phyloP scores from a whole-genome alignment of 495 filamentous ascomycete genomes.

The Melanomma pulvis-pyrius region DNA sequence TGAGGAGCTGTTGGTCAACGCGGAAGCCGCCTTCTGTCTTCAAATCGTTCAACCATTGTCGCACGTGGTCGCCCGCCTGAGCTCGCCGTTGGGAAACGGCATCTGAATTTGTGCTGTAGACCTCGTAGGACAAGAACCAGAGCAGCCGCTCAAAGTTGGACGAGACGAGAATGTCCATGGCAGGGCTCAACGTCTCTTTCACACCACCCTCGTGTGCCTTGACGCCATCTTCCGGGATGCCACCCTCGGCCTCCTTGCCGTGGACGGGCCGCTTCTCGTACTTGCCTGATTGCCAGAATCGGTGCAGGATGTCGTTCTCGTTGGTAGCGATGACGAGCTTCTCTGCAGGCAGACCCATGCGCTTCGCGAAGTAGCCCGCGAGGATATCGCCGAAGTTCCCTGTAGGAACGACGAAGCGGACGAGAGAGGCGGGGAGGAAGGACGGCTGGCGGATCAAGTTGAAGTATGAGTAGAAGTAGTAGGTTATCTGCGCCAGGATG shows the following conservation, averaged over 20 bases:
- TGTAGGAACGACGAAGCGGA: slow-evolving; percentile 83
- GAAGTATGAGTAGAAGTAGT: slow-evolving; percentile 92
- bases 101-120: slow-evolving; percentile 43
- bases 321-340: slow-evolving; percentile 89
- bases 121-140: slow-evolving; percentile 84
- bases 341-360: slow-evolving; percentile 84
- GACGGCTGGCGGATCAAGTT: slow-evolving; percentile 61
- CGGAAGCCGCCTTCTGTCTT: slow-evolving; percentile 81
- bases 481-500: slow-evolving; percentile 91
- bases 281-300: slow-evolving; percentile 79
- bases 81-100: slow-evolving; percentile 47
- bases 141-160: slow-evolving; percentile 95
- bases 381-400: slow-evolving; percentile 98
- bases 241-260: slow-evolving; percentile 58
- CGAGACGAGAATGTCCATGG: slow-evolving; percentile 95
- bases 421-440: slow-evolving; percentile 53
- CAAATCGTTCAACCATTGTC: slow-evolving; percentile 70
- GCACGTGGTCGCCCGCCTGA: slow-evolving; percentile 63
- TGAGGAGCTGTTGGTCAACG: slow-evolving; percentile 68
- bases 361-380: slow-evolving; percentile 86
- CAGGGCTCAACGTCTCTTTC: slow-evolving; percentile 84
- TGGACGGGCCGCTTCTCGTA: slow-evolving; percentile 76
- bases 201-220: slow-evolving; percentile 71
- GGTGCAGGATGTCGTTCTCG: slow-evolving; percentile 81
- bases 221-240: slow-evolving; percentile 60